Evolutionary conservation across 306 rosid genomes (phyloP).

Genomic region (Abrus pulchellus): DNA sequence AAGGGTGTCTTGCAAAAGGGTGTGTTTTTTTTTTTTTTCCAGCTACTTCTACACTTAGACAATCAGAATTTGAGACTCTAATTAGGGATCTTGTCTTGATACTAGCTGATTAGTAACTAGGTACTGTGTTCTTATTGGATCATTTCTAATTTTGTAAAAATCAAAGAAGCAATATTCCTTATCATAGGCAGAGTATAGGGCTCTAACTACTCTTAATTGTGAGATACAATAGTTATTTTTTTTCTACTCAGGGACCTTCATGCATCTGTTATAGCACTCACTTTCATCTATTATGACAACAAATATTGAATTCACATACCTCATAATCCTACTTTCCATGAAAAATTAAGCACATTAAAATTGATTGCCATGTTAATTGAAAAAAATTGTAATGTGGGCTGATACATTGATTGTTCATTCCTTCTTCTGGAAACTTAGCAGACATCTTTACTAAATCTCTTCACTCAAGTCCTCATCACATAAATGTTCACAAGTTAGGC

Average conservation of each 20-base stretch:
- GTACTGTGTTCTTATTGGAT: neutral
- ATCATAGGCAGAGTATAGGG: neutral
- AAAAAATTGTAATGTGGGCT: neutral
- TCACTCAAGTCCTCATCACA: neutral
- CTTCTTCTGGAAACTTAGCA: neutral
- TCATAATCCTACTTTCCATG: neutral
- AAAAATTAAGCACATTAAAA: neutral
- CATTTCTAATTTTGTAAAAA: neutral
- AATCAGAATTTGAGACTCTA: neutral
- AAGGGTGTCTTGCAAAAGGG: neutral
- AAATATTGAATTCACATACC: neutral
- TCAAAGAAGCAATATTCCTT: too few relatives aligned
- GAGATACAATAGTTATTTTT: neutral
- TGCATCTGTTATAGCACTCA: too few relatives aligned
- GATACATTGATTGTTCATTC: neutral
- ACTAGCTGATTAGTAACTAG: neutral
- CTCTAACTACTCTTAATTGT: neutral
- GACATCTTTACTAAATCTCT: neutral
- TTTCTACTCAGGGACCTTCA: neutral
- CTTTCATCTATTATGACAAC: neutral
- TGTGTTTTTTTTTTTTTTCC: too few relatives aligned
- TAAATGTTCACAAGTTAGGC: neutral
- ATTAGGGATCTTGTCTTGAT: neutral
- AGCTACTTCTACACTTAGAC: neutral
- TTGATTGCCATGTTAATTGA: neutral